Conservation (phyloP, 495 filamentous ascomycete species). For the Hypoxylon fuscum region DNA sequence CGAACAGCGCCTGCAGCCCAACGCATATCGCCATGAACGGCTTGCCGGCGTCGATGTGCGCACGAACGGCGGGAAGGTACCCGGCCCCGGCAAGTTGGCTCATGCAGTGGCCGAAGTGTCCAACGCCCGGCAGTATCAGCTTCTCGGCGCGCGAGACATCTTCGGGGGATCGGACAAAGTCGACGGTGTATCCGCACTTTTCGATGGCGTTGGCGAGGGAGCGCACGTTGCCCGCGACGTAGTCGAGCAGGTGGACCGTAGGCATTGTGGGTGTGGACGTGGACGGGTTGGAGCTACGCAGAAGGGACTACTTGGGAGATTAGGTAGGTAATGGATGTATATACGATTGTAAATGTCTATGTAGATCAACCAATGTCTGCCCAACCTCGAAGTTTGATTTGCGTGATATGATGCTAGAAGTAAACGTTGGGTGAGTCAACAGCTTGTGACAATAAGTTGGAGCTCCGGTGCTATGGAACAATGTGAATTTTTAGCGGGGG, state of each 20-base stretch:
- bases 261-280: slow-evolving; percentile 76
- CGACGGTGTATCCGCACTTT: slow-evolving; percentile 87
- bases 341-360: not conserved
- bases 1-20: slow-evolving; percentile 88
- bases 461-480: not conserved
- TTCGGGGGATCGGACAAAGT: slow-evolving; percentile 87
- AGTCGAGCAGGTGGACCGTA: slow-evolving; percentile 89
- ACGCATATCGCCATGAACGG: slow-evolving; percentile 99
- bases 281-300: too few relatives aligned
- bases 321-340: too few relatives aligned
- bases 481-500: slow-evolving; percentile 31
- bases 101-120: slow-evolving; percentile 96
- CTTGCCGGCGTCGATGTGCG: slow-evolving; percentile 85
- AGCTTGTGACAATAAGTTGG: too few relatives aligned
- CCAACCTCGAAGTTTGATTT: not conserved
- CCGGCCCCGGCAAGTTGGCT: slow-evolving; percentile 79
- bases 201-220: slow-evolving; percentile 98
- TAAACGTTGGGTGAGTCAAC: slow-evolving; percentile 21
- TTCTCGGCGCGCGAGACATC: slow-evolving; percentile 88
- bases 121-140: slow-evolving; percentile 94
- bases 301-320: too few relatives aligned
- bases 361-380: not conserved
- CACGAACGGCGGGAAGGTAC: slow-evolving; percentile 79
- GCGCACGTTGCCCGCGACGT: slow-evolving; percentile 83
- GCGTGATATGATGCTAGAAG: too few relatives aligned